Conservation (phyloP, 1,284 basidiomycete genomes). For the Ceratobasidium sp. region DNA sequence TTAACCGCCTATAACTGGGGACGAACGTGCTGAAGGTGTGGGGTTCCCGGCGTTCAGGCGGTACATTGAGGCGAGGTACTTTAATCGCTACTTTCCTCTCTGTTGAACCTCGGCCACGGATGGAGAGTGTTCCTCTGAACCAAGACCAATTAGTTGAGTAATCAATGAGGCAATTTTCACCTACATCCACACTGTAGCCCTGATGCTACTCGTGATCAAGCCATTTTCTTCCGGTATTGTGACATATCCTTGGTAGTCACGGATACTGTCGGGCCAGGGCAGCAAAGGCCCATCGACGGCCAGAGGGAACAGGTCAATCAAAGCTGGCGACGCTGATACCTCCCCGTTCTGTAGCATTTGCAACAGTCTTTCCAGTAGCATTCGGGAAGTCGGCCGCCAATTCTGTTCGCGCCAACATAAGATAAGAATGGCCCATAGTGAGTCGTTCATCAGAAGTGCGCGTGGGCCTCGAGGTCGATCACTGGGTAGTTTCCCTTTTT, state of each 20-base stretch:
- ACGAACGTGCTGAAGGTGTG: conserved; percentile 16
- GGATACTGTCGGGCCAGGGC: not conserved
- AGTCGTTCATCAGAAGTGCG: conserved; percentile 7
- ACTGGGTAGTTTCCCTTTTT: conserved; percentile 13
- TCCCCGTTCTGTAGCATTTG: conserved; percentile 17
- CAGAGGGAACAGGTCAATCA: not conserved
- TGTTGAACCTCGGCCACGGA: not conserved
- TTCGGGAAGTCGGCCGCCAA: not conserved
- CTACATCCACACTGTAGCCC: conserved; percentile 20
- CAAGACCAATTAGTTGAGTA: no score
- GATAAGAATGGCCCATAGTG: conserved; percentile 1
- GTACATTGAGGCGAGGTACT: not conserved
- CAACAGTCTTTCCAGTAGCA: not conserved
- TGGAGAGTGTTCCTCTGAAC: not conserved
- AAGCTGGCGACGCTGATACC: not conserved
- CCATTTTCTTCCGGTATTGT: not conserved
- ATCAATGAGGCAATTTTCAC: not conserved
- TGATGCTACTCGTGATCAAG: not conserved
- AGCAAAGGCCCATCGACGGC: not conserved
- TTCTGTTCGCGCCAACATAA: conserved; percentile 13
- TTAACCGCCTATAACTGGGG: not conserved
- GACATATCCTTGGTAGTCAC: not conserved
- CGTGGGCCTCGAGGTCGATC: conserved; percentile 22
- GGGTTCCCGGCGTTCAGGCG: not conserved
- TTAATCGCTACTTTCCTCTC: not conserved